Evolutionary conservation across 352 stramenopile species (phyloP).

Genomic region (Globisporangium perplexum): DNA sequence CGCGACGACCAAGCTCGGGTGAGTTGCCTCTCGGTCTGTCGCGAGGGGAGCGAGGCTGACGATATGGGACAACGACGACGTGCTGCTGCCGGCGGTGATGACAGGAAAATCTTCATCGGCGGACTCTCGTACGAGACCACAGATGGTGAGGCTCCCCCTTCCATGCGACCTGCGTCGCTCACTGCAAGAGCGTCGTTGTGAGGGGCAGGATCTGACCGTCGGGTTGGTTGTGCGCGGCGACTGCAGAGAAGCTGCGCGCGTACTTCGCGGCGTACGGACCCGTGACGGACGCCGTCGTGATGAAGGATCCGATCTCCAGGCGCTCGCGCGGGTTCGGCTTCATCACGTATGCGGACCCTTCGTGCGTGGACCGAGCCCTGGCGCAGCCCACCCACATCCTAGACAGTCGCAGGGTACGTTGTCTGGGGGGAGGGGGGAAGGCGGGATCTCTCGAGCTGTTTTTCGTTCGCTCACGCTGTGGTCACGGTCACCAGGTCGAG

Average conservation of each 20-base stretch:
- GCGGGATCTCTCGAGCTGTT: too few species aligned
- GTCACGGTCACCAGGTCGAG: slow-evolving; percentile 89
- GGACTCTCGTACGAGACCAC: slow-evolving; percentile 89
- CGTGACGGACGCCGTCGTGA: slow-evolving; percentile 90
- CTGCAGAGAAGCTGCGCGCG: slow-evolving; percentile 80
- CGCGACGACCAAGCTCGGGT: slow-evolving; percentile 8
- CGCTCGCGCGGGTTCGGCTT: slow-evolving; percentile 91
- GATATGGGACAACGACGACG: background rate
- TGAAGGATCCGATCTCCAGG: slow-evolving; percentile 91
- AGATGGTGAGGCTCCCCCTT: slow-evolving; percentile 41
- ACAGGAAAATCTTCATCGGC: slow-evolving; percentile 90
- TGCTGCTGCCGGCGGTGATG: slow-evolving; percentile 3
- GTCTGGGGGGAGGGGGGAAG: background rate
- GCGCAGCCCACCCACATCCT: slow-evolving; percentile 88
- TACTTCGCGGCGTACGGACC: slow-evolving; percentile 89
- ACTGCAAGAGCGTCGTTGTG: too few species aligned
- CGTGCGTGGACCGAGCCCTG: slow-evolving; percentile 86
- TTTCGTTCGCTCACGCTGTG: slow-evolving; percentile 10
- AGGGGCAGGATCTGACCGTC: background rate
- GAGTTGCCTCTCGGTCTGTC: too few species aligned
- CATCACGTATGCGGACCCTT: slow-evolving; percentile 89
- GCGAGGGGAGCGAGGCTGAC: background rate
- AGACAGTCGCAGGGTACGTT: slow-evolving; percentile 78
- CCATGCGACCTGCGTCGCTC: background rate
- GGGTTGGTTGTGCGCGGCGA: slow-evolving; percentile 12